Conservation (phyloP, 176 grass and related monocot genomes). For the Aechmea fasciata region DNA sequence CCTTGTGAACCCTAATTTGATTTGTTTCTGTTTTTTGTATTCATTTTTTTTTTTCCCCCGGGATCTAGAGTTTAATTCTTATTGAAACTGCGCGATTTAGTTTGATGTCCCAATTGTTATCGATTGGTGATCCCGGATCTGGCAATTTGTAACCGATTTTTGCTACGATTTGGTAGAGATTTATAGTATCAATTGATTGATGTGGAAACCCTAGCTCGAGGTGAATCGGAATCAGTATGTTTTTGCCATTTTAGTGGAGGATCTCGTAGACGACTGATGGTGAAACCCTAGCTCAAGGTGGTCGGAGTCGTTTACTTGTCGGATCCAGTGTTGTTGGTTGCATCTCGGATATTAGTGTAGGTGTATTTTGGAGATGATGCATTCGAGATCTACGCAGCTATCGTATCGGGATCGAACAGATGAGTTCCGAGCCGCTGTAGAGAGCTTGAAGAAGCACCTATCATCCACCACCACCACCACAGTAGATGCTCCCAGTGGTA, state of each 20-base stretch:
- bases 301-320: neutral
- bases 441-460: constrained; percentile 48
- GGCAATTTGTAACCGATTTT: neutral
- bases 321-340: neutral
- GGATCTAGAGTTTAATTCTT: neutral
- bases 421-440: constrained; percentile 77
- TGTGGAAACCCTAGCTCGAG: too few relatives aligned
- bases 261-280: too few relatives aligned
- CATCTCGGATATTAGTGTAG: neutral
- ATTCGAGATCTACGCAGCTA: constrained; percentile 44
- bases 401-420: constrained; percentile 82
- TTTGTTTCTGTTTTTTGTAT: too few relatives aligned
- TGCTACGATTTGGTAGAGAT: too few relatives aligned
- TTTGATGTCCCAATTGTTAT: too few relatives aligned
- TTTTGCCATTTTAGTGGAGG: too few relatives aligned
- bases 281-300: neutral
- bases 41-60: too few relatives aligned
- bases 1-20: too few relatives aligned
- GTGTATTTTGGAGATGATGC: constrained; percentile 30
- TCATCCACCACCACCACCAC: constrained; percentile 1
- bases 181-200: too few relatives aligned
- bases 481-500: constrained; percentile 16
- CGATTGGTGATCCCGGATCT: neutral
- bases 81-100: neutral
- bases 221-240: too few relatives aligned